Percentiles rank a stretch among this genome's conserved stretches.
Evolutionary conservation across 163 green algal species (phyloP).

Genomic region (Volvox carteri): DNA sequence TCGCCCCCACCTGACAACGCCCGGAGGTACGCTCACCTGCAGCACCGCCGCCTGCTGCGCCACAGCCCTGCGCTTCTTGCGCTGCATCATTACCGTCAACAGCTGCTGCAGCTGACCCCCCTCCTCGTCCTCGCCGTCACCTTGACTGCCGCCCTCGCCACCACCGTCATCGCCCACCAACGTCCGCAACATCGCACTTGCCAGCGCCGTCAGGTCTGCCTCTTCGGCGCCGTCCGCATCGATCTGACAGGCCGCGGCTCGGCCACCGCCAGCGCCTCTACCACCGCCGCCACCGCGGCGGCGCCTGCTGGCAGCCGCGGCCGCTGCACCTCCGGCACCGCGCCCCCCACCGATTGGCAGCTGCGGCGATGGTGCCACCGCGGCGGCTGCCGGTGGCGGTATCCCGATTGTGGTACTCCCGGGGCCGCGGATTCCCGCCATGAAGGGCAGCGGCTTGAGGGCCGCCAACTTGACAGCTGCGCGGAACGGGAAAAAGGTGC

Average conservation of each 20-base stretch:
- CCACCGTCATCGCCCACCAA: background rate
- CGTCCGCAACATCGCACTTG: background rate
- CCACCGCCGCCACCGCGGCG: background rate
- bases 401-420: background rate
- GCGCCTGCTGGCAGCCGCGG: background rate
- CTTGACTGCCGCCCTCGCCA: background rate
- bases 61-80: constrained; percentile 16
- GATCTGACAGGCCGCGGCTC: background rate
- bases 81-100: constrained; percentile 20
- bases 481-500: background rate
- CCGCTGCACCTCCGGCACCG: too few relatives aligned
- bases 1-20: too few relatives aligned
- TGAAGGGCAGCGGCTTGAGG: constrained; percentile 41
- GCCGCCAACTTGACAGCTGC: constrained; percentile 3
- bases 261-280: background rate
- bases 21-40: constrained; percentile 5
- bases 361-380: background rate
- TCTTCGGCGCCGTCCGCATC: constrained; percentile 3
- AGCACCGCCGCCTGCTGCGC: constrained; percentile 12
- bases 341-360: too few relatives aligned
- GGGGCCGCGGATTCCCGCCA: constrained; percentile 6
- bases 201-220: background rate
- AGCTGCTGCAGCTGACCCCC: constrained; percentile 26
- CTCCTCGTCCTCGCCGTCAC: constrained; percentile 5
- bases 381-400: background rate